Base-by-base conservation (phyloP, 2,329 filamentous ascomycete species). In the Talaromyces sp. region DNA sequence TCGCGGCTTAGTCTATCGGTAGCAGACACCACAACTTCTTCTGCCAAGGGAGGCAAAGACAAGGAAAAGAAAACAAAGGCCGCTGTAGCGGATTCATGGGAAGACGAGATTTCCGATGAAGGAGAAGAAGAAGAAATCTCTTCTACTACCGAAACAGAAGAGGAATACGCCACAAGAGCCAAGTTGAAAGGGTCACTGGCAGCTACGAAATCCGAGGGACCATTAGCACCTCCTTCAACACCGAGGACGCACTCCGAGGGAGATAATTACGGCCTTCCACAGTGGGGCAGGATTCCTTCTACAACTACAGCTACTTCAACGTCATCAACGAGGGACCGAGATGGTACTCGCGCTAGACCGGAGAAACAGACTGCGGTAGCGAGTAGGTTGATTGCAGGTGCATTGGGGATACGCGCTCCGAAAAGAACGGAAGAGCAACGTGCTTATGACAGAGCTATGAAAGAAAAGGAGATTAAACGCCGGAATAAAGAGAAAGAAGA, bases 311-410 rank as follows among this genome's bases (percentile, higher is more conserved):
- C 56, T 40, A 33, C 39, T 19, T 36, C 48, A 17, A 15, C 52
- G 28, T 46, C 33, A 19, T 36, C 63, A 56, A 22, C 59, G 56
- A 36, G 60, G 35, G 54, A 40, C 39, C 43, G 43, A 50, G 48
- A 56, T 7, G 25, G 53, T 19, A 48, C 64, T 9, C 66, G 68
- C 13, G 60, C 55, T 57, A 78, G 89, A 39, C 93, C 91, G 0
- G 92, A 96, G 75, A 99, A 96, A 79, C 95, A 92, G 62, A 95
- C 95, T 61, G 90, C 91, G 0, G 91, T 96, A 39, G 94, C 94
- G 5, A 84, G 89, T 61, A 81, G 94, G 60, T 81, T 99, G 83
- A 97, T 99, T 70, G 91, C 91, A 0, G 89, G 89, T 3, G 91
- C 89, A 0, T 77, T 97, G 63, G 94, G 94, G 0, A 83, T 97